A percentile compares a stretch with the other conserved stretches of the same genome.
phyloP scores from a whole-genome alignment of 768 basidiomycete genomes.

The Suillus decipiens region DNA sequence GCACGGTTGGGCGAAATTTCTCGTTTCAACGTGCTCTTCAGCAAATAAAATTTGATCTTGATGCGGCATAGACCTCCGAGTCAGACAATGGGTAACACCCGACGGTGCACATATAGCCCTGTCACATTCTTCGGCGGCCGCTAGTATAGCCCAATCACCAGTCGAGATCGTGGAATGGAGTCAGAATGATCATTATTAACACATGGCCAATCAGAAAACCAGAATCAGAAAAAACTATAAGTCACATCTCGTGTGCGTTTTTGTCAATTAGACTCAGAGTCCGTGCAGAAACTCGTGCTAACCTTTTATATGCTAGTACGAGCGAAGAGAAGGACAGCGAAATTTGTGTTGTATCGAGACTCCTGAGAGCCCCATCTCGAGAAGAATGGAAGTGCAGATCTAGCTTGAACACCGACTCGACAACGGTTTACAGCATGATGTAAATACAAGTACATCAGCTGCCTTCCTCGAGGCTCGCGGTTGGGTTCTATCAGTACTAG shows the following conservation, averaged over 20 bases:
- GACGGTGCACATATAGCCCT: not conserved
- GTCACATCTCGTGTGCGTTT: not conserved
- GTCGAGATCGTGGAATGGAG: not conserved
- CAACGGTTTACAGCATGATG: constrained; percentile 5
- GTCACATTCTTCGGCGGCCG: not conserved
- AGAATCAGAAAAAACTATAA: not conserved
- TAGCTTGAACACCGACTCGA: not conserved
- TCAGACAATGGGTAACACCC: not conserved
- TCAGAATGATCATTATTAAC: not conserved
- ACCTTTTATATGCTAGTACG: not conserved
- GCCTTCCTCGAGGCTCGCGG: constrained; percentile 6
- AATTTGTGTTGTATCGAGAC: not conserved
- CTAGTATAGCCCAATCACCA: not conserved
- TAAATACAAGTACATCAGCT: no score
- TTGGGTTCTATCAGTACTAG: not conserved
- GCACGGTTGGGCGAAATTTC: not conserved
- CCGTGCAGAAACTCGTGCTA: not conserved
- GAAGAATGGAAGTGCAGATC: not conserved
- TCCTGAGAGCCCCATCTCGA: not conserved
- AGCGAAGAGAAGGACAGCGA: not conserved
- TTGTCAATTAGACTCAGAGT: not conserved
- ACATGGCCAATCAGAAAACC: not conserved
- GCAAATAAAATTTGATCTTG: not conserved
- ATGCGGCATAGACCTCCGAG: not conserved
- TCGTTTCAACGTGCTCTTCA: not conserved